phyloP scores from a whole-genome alignment of 495 filamentous ascomycete genomes.

The Penicillium dipodomyicola region DNA sequence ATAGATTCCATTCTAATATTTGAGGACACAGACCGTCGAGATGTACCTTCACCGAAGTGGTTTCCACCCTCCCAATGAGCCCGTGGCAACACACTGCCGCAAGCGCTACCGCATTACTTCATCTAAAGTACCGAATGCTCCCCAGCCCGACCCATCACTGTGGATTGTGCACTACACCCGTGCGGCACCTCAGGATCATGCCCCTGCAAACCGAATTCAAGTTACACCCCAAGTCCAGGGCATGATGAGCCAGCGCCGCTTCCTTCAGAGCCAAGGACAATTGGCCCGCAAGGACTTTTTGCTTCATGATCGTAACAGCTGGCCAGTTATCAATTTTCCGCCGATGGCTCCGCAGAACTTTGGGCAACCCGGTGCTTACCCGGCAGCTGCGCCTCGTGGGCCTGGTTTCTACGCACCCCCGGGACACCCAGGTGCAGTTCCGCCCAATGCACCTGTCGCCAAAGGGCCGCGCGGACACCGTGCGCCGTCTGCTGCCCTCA shows the following conservation, averaged over 20 bases:
- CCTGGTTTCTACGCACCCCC: slow-evolving; percentile 43
- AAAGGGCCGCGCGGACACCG: slow-evolving; percentile 43
- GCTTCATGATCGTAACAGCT: slow-evolving; percentile 80
- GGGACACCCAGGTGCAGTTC: slow-evolving; percentile 29
- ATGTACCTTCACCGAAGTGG: slow-evolving; percentile 78
- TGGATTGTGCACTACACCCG: slow-evolving; percentile 94
- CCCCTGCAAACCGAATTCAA: slow-evolving; percentile 63
- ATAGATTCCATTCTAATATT: not conserved
- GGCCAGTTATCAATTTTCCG: slow-evolving; percentile 80
- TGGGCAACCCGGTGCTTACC: slow-evolving; percentile 32
- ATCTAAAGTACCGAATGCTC: slow-evolving; percentile 56
- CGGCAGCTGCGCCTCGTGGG: slow-evolving; percentile 31
- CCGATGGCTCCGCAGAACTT: slow-evolving; percentile 44
- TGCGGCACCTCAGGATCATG: slow-evolving; percentile 66
- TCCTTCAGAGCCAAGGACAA: slow-evolving; percentile 74
- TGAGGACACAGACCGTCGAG: slow-evolving; percentile 60
- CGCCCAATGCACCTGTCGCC: slow-evolving; percentile 27
- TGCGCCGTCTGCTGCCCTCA: slow-evolving; percentile 35
- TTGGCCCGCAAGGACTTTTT: slow-evolving; percentile 91
- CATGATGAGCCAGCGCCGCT: slow-evolving; percentile 61
- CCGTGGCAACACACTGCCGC: slow-evolving; percentile 67
- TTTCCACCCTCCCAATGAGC: slow-evolving; percentile 65
- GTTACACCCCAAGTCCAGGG: slow-evolving; percentile 55
- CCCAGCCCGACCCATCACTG: slow-evolving; percentile 71
- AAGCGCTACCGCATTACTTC: slow-evolving; percentile 79